Base-by-base conservation (phyloP, 345 rosid genomes). In the Populus pruinosa region DNA sequence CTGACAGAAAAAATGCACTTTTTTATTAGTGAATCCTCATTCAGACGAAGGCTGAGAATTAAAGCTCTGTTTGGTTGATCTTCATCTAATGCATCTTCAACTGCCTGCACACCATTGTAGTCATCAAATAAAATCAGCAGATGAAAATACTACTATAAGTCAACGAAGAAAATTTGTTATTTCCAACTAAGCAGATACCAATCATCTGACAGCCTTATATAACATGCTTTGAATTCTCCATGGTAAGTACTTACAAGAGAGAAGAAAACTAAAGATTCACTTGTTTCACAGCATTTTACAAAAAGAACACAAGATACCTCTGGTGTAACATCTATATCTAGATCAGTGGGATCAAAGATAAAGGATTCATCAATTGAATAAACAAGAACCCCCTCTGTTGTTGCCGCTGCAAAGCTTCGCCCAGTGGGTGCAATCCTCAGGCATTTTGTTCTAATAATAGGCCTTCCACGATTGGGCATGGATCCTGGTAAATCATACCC, bases 311-410 rank as follows among this genome's bases (percentile, higher is more conserved):
- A 74, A 55, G 71, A 74, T 86, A 96, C 99, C 92, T 93, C 94
- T 49, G 98, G 97, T 70, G 99, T 96, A 56, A 96, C 98, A 73
- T 93, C 98, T 21, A 96, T 92, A 87, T 91, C 99, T 69, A 96
- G 99, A 88, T 96, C 98, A 8, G 98, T 89, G 35, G 99, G 99
- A 85, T 93, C 98, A 35, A 96, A 93, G 83, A 96, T 91, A 71
- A 93, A 96, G 62, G 96, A 88, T 2, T 93, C 99, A 47, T 96
- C 98, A 49, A 91, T 85, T 72, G 99, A 93, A 86, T 80, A 93
- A 77, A 96, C 87, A 61, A 91, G 90, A 69, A 96, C 98, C 38
- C 98, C 99, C 80, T 96, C 99, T 2, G 98, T 96, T n/a, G 98
- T 93, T 63, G 99, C 97, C 23, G 97, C 98, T 36, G 93, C 84